Percentiles rank a stretch among this genome's conserved stretches.
phyloP scores from a whole-genome alignment of 2,329 filamentous ascomycete species.

The Cladosporium sphaerospermum region DNA sequence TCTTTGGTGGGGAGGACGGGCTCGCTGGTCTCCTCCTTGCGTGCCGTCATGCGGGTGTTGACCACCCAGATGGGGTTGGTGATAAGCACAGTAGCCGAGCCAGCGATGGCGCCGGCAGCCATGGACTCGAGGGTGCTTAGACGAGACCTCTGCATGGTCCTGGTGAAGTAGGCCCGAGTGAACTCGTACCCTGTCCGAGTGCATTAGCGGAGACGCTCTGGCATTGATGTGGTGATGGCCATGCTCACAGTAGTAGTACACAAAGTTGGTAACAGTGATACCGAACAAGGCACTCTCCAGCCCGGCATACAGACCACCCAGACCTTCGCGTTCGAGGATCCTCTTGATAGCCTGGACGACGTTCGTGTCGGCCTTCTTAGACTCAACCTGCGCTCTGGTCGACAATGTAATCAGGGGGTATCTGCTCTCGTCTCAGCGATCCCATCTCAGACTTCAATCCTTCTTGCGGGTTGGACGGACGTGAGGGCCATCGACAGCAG shows the following conservation, averaged over 20 bases:
- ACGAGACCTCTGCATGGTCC: conserved; percentile 66
- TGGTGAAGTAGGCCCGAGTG: conserved; percentile 81
- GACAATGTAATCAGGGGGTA: conserved; percentile 97
- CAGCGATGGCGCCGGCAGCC: conserved; percentile 89
- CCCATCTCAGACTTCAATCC: neutral
- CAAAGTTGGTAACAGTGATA: conserved; percentile 98
- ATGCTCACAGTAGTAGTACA: conserved; percentile 86
- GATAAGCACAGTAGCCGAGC: conserved; percentile 86
- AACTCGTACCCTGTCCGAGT: conserved; percentile 72
- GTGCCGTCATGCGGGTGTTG: conserved; percentile 96
- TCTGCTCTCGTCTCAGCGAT: conserved; percentile 38
- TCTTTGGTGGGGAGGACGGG: conserved; percentile 30
- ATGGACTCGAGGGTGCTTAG: conserved; percentile 90
- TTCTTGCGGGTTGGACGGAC: conserved; percentile 42
- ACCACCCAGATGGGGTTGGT: conserved; percentile 99
- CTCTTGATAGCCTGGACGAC: conserved; percentile 76
- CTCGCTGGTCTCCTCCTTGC: conserved; percentile 54
- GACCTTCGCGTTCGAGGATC: conserved; percentile 87
- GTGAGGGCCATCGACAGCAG: conserved; percentile 94
- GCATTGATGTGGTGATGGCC: too few relatives aligned
- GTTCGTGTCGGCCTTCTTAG: conserved; percentile 79
- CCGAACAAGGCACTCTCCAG: conserved; percentile 92
- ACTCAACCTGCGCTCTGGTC: conserved; percentile 95
- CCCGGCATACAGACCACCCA: conserved; percentile 83
- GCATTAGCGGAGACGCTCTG: neutral